Base-by-base conservation (phyloP, 2,329 filamentous ascomycete genomes). In the Diplodia seriata region DNA sequence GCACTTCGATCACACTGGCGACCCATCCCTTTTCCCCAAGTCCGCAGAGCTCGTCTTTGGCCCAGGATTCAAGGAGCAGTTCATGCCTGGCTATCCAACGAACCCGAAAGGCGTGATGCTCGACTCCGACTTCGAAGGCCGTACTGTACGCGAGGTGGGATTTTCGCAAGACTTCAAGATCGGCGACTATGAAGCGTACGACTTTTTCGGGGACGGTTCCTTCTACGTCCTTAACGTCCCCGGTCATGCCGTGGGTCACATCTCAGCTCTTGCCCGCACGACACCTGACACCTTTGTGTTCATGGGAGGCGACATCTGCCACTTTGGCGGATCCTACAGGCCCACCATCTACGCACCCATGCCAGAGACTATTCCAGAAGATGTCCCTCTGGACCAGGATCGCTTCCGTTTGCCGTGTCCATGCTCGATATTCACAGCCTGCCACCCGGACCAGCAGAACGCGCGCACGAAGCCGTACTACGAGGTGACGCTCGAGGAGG, bases 181-280 rank as follows among this genome's bases (percentile, higher is more conserved):
- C 31, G 83, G 82, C 2, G 73, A 79, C 11, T 85, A 84, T 71
- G 72, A 77, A 47, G 84, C 84, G 3, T 76, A 78, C 26, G 86
- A 88, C 72, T 87, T 82, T 71, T 88, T 87, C 67, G 81, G 81
- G 3, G 86, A 88, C 71, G 85, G 85, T 0, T 82, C 78, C 26
- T 86, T 89, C 70, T 87, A 86, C 72, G 77, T 88, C 2, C 77
- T 88, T 40, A 78, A 85, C 70, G 81, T 81, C 2, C 85, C 85
- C 0, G 86, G 86, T 1, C 85, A 87, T 71, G 79, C 81, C 0
- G 74, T 84, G 14, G 84, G 83, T 0, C 84, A 86, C 71, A 76
- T 85, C 18, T 82, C 80, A 68, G 85, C 78, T 3, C 76, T 87
- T 0, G 85, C 83, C 1, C 76, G 85, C 4, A 82, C 80, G 9